Percentiles rank a stretch among this genome's conserved stretches.
phyloP scores from a whole-genome alignment of 2,329 filamentous ascomycete genomes.

The Colletotrichum ledebouriae region DNA sequence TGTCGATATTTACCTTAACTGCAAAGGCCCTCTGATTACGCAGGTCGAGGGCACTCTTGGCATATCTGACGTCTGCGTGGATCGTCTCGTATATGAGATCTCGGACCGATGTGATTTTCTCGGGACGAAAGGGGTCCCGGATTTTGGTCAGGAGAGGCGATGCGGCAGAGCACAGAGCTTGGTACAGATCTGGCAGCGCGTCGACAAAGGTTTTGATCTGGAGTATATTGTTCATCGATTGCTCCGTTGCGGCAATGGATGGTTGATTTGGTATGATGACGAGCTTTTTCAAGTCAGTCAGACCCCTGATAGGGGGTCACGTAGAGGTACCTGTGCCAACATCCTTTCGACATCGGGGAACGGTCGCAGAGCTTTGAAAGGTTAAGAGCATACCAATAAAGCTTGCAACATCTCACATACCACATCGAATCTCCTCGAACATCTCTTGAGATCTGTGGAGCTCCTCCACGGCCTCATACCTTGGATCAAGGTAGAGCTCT shows the following conservation, averaged over 20 bases:
- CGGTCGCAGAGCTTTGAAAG: conserved; percentile 73
- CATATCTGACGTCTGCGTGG: conserved; percentile 85
- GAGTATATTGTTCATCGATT: conserved; percentile 87
- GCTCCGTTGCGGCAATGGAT: conserved; percentile 78
- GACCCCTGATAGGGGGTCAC: conserved; percentile 10
- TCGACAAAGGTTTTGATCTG: conserved; percentile 86
- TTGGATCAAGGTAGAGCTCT: conserved; percentile 73
- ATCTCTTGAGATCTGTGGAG: conserved; percentile 85
- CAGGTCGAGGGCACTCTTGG: conserved; percentile 84
- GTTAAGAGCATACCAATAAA: conserved; percentile 39
- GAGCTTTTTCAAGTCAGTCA: conserved; percentile 63
- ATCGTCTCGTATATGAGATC: conserved; percentile 77
- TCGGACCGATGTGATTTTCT: conserved; percentile 71
- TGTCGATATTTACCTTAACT: conserved; percentile 70
- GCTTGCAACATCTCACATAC: conserved; percentile 55
- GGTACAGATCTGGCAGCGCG: conserved; percentile 75
- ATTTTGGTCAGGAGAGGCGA: conserved; percentile 77
- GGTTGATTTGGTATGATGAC: conserved; percentile 79
- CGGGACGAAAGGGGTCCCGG: conserved; percentile 75
- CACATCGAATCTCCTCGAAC: conserved; percentile 81
- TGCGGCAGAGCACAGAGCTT: conserved; percentile 74
- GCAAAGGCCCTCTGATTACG: conserved; percentile 93
- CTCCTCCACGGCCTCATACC: conserved; percentile 88
- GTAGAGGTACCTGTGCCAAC: conserved; percentile 73
- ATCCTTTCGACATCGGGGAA: conserved; percentile 86